Evolutionary conservation across 2,329 filamentous ascomycete species (phyloP).

Genomic region (Lasiodiplodia sp.): DNA sequence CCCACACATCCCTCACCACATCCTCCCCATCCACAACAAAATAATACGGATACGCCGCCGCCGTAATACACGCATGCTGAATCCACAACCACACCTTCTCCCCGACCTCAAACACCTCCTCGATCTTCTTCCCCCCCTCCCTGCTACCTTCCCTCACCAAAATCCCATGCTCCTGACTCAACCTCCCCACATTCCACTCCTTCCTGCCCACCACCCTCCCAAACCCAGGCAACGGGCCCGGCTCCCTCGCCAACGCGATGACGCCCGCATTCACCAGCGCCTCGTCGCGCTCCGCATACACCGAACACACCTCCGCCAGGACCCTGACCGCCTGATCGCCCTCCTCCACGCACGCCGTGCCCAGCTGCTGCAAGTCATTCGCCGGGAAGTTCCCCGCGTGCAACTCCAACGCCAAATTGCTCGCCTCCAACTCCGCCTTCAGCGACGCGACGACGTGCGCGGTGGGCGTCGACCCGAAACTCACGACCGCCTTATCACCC

Average conservation of each 20-base stretch:
- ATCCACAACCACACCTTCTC: conserved; percentile 25
- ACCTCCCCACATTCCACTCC: conserved; percentile 22
- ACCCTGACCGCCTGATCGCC: conserved; percentile 25
- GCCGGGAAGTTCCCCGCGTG: conserved; percentile 29
- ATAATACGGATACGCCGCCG: conserved; percentile 28
- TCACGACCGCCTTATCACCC: neutral
- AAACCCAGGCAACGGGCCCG: conserved; percentile 22
- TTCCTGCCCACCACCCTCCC: neutral
- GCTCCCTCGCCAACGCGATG: conserved; percentile 18
- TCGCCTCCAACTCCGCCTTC: neutral
- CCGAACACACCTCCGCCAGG: conserved; percentile 26
- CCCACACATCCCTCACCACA: conserved; percentile 28
- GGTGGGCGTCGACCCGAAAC: conserved; percentile 27
- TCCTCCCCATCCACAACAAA: conserved; percentile 30
- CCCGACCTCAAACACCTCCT: conserved; percentile 40
- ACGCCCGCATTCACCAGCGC: conserved; percentile 27
- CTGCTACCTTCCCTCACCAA: neutral
- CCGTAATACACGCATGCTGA: conserved; percentile 30
- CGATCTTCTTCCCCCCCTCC: conserved; percentile 26
- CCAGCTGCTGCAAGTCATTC: conserved; percentile 31
- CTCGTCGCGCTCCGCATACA: conserved; percentile 27
- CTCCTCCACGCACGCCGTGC: conserved; percentile 14
- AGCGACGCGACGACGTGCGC: conserved; percentile 29
- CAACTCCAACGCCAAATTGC: conserved; percentile 4
- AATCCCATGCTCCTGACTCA: conserved; percentile 30